These are phyloP conservation scores for Conticribra weissflogii DNA, from an alignment of 108 stramenopile genomes.

Conservation along the genomic window DNA sequence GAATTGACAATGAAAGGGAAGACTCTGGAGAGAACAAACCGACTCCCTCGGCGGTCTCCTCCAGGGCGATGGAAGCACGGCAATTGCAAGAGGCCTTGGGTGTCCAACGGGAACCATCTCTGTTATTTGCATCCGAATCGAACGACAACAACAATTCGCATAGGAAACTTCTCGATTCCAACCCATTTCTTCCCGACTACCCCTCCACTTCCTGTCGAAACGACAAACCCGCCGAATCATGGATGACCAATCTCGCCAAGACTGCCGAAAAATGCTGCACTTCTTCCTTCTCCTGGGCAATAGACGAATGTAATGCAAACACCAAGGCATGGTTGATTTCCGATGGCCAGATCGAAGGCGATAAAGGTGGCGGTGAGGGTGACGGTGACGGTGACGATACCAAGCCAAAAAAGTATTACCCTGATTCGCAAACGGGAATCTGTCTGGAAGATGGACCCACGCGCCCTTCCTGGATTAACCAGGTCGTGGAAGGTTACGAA, in stretches of 20 bases:
- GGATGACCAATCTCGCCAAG: background rate
- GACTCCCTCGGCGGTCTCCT: background rate
- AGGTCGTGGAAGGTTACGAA: background rate
- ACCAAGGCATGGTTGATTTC: too few species aligned
- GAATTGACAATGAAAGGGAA: too few species aligned
- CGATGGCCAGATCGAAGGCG: too few species aligned
- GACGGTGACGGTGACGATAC: too few species aligned
- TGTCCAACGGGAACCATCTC: background rate
- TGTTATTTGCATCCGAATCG: too few species aligned
- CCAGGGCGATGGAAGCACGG: background rate
- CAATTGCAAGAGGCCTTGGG: background rate
- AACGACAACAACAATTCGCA: slow-evolving; percentile 1
- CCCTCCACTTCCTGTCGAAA: slow-evolving; percentile 21
- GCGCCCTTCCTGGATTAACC: slow-evolving; percentile 8
- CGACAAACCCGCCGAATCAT: slow-evolving; percentile 20
- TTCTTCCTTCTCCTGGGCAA: background rate
- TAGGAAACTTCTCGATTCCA: background rate
- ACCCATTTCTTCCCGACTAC: slow-evolving; percentile 38
- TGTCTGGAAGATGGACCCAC: slow-evolving; percentile 13
- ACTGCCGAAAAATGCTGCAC: background rate
- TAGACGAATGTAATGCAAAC: background rate
- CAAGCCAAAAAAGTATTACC: background rate
- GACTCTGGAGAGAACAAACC: too few species aligned
- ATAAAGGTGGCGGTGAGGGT: too few species aligned
- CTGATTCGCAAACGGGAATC: slow-evolving; percentile 1